Evolutionary conservation across 768 basidiomycete genomes (phyloP).

Genomic region (Cystofilobasidium ferigula): DNA sequence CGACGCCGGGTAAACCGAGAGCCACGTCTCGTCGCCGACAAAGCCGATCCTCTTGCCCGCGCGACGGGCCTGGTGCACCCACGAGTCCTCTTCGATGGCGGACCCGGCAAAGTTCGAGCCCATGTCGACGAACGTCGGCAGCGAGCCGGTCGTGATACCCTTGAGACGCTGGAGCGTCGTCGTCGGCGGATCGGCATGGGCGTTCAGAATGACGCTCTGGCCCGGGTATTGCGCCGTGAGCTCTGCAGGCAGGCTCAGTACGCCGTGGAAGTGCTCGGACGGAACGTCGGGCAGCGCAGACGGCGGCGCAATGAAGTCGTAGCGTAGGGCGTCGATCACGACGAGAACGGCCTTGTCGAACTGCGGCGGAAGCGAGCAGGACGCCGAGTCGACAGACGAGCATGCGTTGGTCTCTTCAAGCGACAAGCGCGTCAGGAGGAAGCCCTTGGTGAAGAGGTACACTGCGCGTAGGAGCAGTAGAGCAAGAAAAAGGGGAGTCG

Average conservation of each 20-base stretch:
- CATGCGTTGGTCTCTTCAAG: constrained; percentile 49
- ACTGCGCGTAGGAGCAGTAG: too few relatives aligned
- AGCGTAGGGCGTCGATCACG: constrained; percentile 83
- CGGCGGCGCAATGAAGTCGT: constrained; percentile 75
- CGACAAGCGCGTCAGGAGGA: constrained; percentile 69
- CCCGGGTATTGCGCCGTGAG: constrained; percentile 54
- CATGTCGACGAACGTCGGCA: constrained; percentile 92
- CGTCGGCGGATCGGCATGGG: constrained; percentile 88
- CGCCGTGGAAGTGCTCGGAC: constrained; percentile 60
- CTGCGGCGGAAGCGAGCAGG: constrained; percentile 47
- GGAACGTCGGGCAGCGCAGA: constrained; percentile 38
- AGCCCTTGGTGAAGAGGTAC: constrained; percentile 82
- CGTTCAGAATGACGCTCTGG: constrained; percentile 75
- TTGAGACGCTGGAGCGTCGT: constrained; percentile 91
- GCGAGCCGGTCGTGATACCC: constrained; percentile 82
- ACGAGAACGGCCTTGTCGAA: constrained; percentile 72
- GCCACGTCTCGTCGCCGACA: constrained; percentile 97
- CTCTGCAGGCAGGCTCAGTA: constrained; percentile 65
- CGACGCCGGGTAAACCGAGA: constrained; percentile 66
- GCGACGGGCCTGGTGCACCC: constrained; percentile 58
- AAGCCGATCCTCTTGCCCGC: constrained; percentile 58
- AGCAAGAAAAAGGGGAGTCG: constrained; percentile 52
- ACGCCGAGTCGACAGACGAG: neutral
- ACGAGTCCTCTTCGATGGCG: constrained; percentile 74
- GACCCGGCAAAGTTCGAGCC: constrained; percentile 84